These are phyloP conservation scores for Suillus hirtellus DNA, from an alignment of 768 basidiomycete genomes.

Conservation along the genomic window DNA sequence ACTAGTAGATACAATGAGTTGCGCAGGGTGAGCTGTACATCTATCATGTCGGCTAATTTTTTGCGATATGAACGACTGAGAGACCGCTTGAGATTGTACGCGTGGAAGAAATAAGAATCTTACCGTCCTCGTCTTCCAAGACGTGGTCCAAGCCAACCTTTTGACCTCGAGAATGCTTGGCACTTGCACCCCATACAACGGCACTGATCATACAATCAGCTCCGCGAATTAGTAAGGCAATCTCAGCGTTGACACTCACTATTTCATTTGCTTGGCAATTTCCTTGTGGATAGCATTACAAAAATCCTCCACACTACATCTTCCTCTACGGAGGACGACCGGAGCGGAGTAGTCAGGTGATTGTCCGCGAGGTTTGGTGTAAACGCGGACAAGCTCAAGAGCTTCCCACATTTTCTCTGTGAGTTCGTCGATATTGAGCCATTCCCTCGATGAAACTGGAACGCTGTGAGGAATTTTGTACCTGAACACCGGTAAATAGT, in stretches of 20 bases:
- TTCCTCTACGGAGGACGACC: constrained; percentile 76
- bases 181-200: constrained; percentile 94
- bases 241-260: constrained; percentile 47
- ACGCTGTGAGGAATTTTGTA: constrained; percentile 97
- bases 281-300: constrained; percentile 95
- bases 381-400: constrained; percentile 90
- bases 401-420: constrained; percentile 92
- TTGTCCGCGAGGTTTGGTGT: constrained; percentile 93
- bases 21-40: neutral
- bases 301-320: constrained; percentile 80
- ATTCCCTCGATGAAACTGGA: constrained; percentile 89
- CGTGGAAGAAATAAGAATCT: constrained; percentile 24
- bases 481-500: constrained; percentile 31
- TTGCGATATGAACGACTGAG: constrained; percentile 60
- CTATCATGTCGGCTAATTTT: constrained; percentile 39
- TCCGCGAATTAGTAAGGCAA: neutral
- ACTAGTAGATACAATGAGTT: constrained; percentile 14
- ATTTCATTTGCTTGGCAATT: constrained; percentile 97
- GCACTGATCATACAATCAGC: constrained; percentile 47
- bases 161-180: constrained; percentile 96
- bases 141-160: constrained; percentile 89
- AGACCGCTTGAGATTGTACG: constrained; percentile 13
- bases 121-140: constrained; percentile 87
- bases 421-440: constrained; percentile 97
- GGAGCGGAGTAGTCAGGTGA: constrained; percentile 89